Evolutionary conservation across 306 rosid species (phyloP).

Genomic region (Cucurbita ficifolia): DNA sequence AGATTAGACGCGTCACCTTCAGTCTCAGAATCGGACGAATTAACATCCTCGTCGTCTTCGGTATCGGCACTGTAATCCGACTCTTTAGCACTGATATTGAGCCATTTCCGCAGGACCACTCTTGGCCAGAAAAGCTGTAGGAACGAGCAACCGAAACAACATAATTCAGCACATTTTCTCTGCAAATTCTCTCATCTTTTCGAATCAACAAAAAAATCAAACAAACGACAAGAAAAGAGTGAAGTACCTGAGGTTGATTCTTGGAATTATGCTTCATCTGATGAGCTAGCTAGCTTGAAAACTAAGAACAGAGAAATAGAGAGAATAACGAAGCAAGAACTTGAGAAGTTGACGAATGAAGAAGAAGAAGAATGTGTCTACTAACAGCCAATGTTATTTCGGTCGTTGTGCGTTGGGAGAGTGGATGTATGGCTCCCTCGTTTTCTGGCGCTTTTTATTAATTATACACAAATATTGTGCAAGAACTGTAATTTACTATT

Average conservation of each 20-base stretch:
- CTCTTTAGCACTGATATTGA: slow-evolving; percentile 38
- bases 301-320: not conserved
- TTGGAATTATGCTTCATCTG: slow-evolving; percentile 40
- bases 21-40: slow-evolving; percentile 32
- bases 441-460: not conserved
- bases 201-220: slow-evolving; percentile 20
- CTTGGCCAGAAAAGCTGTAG: slow-evolving; percentile 68
- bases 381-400: not conserved
- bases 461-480: no score
- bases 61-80: slow-evolving; percentile 62
- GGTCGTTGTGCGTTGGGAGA: not conserved
- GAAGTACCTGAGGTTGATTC: slow-evolving; percentile 36
- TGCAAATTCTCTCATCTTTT: slow-evolving; percentile 46
- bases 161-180: slow-evolving; percentile 58
- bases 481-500: not conserved
- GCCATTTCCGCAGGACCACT: slow-evolving; percentile 69
- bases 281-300: not conserved
- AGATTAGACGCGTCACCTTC: slow-evolving; percentile 22
- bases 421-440: not conserved
- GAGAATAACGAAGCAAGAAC: not conserved
- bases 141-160: slow-evolving; percentile 40
- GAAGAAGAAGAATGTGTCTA: not conserved
- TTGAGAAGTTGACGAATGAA: not conserved
- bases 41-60: slow-evolving; percentile 31
- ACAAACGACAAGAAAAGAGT: not conserved